Percentiles rank a stretch among this genome's conserved stretches.
Conservation (phyloP, 345 rosid species). For the Hibiscus syriacus region DNA sequence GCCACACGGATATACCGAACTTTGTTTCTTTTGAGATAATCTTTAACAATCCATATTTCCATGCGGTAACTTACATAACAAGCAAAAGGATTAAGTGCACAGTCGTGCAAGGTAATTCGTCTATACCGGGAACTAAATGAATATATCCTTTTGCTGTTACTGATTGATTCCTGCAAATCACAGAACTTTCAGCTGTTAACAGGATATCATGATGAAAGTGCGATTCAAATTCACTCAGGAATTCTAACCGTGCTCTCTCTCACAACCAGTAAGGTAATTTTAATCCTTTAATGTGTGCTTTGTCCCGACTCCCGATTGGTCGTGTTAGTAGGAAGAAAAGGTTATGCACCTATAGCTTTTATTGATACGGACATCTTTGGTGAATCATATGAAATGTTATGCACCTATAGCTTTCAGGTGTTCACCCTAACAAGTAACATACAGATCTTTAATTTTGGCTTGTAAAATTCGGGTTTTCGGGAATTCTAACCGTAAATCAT, state of each 20-base stretch:
- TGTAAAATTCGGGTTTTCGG: neutral
- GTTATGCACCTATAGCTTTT: neutral
- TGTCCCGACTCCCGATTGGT: neutral
- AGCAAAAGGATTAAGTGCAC: constrained; percentile 2
- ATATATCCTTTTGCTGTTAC: constrained; percentile 4
- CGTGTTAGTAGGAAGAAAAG: neutral
- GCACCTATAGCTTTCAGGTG: constrained; percentile 5
- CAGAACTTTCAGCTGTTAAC: neutral
- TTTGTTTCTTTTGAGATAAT: constrained; percentile 36
- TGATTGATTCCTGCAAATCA: constrained; percentile 1
- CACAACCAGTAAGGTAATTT: constrained; percentile 7
- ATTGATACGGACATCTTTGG: neutral
- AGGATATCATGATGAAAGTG: no score
- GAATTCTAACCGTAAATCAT: constrained; percentile 8
- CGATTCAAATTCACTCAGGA: no score
- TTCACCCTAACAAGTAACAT: neutral
- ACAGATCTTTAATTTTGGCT: neutral
- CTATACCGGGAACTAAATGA: neutral
- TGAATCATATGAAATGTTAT: neutral
- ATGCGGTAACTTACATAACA: neutral
- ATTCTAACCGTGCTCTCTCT: neutral
- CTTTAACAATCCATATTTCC: constrained; percentile 3
- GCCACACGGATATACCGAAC: constrained; percentile 44
- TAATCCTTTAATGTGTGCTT: neutral
- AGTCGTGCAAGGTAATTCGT: constrained; percentile 9